Base-by-base conservation (phyloP, 176 grass and related monocot species). In the Metroxylon sagu region DNA sequence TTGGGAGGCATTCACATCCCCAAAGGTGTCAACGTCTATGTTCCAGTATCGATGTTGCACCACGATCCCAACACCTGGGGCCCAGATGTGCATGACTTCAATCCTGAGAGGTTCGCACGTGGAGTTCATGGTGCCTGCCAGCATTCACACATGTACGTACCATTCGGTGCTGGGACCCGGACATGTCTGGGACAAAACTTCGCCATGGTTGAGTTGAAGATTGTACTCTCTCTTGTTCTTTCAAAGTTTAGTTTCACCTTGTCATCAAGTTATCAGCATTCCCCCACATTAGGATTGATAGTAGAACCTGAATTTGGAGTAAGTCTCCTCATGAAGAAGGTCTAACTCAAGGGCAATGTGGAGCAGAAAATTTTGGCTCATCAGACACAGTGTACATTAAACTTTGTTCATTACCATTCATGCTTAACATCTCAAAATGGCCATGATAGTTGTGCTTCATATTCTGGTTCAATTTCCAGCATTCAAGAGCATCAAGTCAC, bases 161-260 rank as follows among this genome's bases (percentile, higher is more conserved):
- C 87, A 23, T 96, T 96, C 70, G 92, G 87, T 1, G 75, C 87
- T 17, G 92, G 92, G 29, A 79, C 83, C n/a, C 83, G 92, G 48
- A 96, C 92, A 53, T 96, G 92, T 72, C 92, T 96, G 14, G 92
- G 92, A 16, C 92, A 96, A 21, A 89, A 80, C 21, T 96, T 96
- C 53, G 92, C 92, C 26, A 96, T 87, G 69, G 72, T 80, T 30
- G 92, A 96, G 73, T 80, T 96, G 26, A 96, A 96, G 79, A 84
- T 88, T 57, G 61, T 90, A 56, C 80, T 96, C 57, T 90, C 83
- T 59, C 78, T 84, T 16, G 79, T 96, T 48, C 56, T 96, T 50
- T 87, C 81, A 27, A 85, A 87, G 69, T 96, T 96, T 66, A 50
- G 16, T 59, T 69, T 88, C 60, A 79, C 80, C 5, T 62, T 96